Evolutionary conservation across 2,329 filamentous ascomycete genomes (phyloP).

Genomic region (Dothideomycetes sp.): DNA sequence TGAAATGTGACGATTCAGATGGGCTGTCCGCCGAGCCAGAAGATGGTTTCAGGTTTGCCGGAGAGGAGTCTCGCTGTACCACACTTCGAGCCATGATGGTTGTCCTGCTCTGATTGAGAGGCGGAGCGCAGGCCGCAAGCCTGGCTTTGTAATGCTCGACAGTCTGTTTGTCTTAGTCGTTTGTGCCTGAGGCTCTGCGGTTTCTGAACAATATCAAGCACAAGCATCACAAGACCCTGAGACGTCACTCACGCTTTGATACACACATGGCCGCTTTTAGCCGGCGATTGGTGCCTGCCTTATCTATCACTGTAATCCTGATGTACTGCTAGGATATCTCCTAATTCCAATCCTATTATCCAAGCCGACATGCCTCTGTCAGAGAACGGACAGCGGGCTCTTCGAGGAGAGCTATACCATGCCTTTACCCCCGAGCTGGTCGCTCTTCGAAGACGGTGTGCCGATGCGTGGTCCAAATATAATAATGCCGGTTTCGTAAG

Average conservation of each 20-base stretch:
- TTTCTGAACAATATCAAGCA: background rate
- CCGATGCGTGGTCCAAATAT: slow-evolving; percentile 49
- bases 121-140: too few relatives aligned
- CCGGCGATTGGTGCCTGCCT: too few relatives aligned
- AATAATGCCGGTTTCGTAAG: slow-evolving; percentile 51
- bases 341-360: too few relatives aligned
- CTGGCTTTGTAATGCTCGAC: too few relatives aligned
- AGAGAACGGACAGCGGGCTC: slow-evolving; percentile 21
- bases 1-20: too few relatives aligned
- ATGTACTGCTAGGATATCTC: too few relatives aligned
- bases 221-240: background rate
- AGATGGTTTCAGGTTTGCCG: too few relatives aligned
- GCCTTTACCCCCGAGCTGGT: slow-evolving; percentile 61
- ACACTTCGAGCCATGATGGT: too few relatives aligned
- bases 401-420: slow-evolving; percentile 52
- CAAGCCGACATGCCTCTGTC: slow-evolving; percentile 17
- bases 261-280: background rate
- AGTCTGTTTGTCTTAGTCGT: background rate
- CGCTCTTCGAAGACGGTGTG: slow-evolving; percentile 52
- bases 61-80: too few relatives aligned
- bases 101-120: too few relatives aligned
- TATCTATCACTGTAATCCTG: too few relatives aligned
- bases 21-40: too few relatives aligned
- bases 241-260: background rate
- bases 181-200: background rate